These are phyloP conservation scores for Aegilops umbellulata DNA, from an alignment of 176 grass and related monocot genomes.

Conservation along the genomic window DNA sequence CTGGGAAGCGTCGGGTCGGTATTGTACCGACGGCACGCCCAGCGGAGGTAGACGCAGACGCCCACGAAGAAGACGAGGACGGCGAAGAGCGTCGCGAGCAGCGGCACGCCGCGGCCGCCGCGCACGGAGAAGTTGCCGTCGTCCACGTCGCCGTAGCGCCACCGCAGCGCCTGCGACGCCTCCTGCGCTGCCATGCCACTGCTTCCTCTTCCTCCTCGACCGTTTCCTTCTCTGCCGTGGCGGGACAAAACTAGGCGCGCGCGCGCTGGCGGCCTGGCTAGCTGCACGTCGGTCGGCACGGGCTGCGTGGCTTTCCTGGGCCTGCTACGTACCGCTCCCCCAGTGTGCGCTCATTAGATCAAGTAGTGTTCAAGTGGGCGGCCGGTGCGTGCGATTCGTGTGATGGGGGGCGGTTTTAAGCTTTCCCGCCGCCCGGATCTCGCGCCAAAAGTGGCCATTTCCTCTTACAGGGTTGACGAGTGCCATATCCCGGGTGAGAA, in stretches of 20 bases:
- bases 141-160: slow-evolving; percentile 41
- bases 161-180: slow-evolving; percentile 21
- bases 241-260: not conserved
- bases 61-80: slow-evolving; percentile 41
- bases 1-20: not conserved
- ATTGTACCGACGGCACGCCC: slow-evolving; percentile 36
- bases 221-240: not conserved
- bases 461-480: not conserved
- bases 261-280: not conserved
- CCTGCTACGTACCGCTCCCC: not conserved
- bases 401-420: not conserved
- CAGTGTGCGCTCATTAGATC: not conserved
- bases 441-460: not conserved
- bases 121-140: slow-evolving; percentile 42
- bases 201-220: not conserved
- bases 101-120: not conserved
- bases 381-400: not conserved
- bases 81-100: slow-evolving; percentile 28
- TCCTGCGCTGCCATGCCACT: slow-evolving; percentile 47
- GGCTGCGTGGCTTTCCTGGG: slow-evolving; percentile 7
- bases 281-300: slow-evolving; percentile 13
- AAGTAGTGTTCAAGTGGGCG: not conserved
- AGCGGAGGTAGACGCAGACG: slow-evolving; percentile 47
- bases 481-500: not conserved
- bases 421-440: not conserved